Percentiles rank a stretch among this genome's conserved stretches.
phyloP scores from a whole-genome alignment of 768 basidiomycete genomes.

The Amanita thiersii region DNA sequence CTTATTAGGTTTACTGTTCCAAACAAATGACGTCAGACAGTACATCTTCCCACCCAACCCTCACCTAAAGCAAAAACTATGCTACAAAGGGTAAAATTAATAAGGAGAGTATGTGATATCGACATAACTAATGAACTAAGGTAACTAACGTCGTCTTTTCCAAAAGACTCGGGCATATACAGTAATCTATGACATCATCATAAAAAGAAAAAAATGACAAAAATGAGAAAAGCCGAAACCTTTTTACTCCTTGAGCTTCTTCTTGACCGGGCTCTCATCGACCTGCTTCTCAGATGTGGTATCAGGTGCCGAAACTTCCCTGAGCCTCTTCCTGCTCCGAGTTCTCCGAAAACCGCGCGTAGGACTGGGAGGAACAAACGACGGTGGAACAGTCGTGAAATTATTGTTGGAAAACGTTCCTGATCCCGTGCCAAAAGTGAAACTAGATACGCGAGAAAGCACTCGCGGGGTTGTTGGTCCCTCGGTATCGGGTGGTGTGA shows the following conservation, averaged over 20 bases:
- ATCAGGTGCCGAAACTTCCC: constrained; percentile 3
- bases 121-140: too few relatives aligned
- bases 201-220: not conserved
- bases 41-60: too few relatives aligned
- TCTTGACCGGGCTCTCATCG: constrained; percentile 9
- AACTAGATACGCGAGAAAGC: constrained; percentile 19
- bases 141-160: too few relatives aligned
- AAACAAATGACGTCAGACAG: too few relatives aligned
- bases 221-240: not conserved
- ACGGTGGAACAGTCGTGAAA: constrained; percentile 38
- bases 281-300: not conserved
- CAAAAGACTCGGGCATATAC: too few relatives aligned
- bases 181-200: too few relatives aligned
- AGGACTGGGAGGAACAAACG: constrained; percentile 26
- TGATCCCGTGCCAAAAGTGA: constrained; percentile 15
- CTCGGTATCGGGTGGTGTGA: constrained; percentile 28
- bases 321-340: constrained; percentile 3
- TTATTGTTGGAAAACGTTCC: constrained; percentile 28
- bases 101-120: too few relatives aligned
- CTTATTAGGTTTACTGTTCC: too few relatives aligned
- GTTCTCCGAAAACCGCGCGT: constrained; percentile 10
- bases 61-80: too few relatives aligned
- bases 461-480: constrained; percentile 27
- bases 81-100: too few relatives aligned
- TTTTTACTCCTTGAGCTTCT: constrained; percentile 6